Percentiles rank a stretch among this genome's conserved stretches.
Evolutionary conservation across 352 stramenopile species (phyloP).

Genomic region (Thalassiosira livingstoniorum): DNA sequence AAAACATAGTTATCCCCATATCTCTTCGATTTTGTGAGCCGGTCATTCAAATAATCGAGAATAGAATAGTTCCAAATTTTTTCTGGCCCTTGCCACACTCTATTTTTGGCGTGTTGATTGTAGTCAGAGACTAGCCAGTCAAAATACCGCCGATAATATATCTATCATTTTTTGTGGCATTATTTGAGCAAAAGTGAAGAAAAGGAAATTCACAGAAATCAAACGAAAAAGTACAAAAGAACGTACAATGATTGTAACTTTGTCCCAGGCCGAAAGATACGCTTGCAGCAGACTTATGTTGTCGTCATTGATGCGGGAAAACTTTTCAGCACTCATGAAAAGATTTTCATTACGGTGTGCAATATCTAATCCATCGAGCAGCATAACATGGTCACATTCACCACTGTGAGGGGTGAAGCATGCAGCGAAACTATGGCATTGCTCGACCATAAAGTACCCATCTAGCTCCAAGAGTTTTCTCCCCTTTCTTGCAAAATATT

Average conservation of each 20-base stretch:
- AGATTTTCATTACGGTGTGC: background rate
- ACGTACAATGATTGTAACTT: background rate
- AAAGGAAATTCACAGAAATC: too few relatives aligned
- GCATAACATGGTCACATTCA: background rate
- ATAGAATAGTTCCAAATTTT: background rate
- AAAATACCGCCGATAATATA: background rate
- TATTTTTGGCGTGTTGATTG: background rate
- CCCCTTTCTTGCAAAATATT: background rate
- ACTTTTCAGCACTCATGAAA: background rate
- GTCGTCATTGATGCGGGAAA: background rate
- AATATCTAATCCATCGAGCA: background rate
- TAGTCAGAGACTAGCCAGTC: background rate
- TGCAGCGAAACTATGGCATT: background rate
- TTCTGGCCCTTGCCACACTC: background rate
- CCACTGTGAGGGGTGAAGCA: background rate
- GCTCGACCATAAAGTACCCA: too few relatives aligned
- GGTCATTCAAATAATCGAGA: too few relatives aligned
- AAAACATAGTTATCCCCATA: background rate
- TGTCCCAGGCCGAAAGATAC: background rate
- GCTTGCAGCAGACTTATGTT: background rate
- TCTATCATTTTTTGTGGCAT: too few relatives aligned
- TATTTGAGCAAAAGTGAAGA: too few relatives aligned
- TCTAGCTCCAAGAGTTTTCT: too few relatives aligned
- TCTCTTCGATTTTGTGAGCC: background rate
- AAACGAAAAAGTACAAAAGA: too few relatives aligned